phyloP scores from a whole-genome alignment of 768 basidiomycete genomes.

The Mycena olivaceomarginata region DNA sequence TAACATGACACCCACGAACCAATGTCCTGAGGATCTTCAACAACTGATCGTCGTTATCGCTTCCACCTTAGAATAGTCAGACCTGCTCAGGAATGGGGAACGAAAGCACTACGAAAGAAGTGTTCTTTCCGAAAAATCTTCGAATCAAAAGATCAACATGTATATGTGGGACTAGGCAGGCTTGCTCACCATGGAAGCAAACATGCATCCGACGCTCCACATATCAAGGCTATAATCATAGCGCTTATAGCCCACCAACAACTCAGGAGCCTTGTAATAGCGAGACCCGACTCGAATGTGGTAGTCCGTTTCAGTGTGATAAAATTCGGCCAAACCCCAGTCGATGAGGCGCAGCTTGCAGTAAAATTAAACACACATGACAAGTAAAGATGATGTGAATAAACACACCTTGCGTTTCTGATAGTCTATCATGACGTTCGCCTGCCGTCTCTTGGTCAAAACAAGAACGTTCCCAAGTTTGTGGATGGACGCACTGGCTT shows the following conservation, averaged over 20 bases:
- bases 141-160: neutral
- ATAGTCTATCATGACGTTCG: conserved; percentile 69
- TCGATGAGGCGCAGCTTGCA: conserved; percentile 76
- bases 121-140: conserved; percentile 86
- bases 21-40: conserved; percentile 82
- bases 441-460: conserved; percentile 1
- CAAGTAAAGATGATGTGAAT: neutral
- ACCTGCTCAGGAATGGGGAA: neutral
- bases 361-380: conserved; percentile 26
- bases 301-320: conserved; percentile 81
- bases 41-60: conserved; percentile 84
- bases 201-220: conserved; percentile 87
- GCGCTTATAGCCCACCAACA: conserved; percentile 82
- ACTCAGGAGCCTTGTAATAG: conserved; percentile 83
- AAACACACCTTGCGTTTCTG: conserved; percentile 72
- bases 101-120: conserved; percentile 71
- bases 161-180: neutral
- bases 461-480: neutral
- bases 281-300: conserved; percentile 57
- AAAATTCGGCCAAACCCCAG: conserved; percentile 88
- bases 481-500: conserved; percentile 47
- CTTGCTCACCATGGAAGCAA: conserved; percentile 79
- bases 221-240: conserved; percentile 85
- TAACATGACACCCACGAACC: conserved; percentile 45
- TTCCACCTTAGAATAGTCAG: conserved; percentile 57